These are phyloP conservation scores for Glarea lozoyensis DNA, from an alignment of 495 filamentous ascomycete genomes.

Conservation along the genomic window DNA sequence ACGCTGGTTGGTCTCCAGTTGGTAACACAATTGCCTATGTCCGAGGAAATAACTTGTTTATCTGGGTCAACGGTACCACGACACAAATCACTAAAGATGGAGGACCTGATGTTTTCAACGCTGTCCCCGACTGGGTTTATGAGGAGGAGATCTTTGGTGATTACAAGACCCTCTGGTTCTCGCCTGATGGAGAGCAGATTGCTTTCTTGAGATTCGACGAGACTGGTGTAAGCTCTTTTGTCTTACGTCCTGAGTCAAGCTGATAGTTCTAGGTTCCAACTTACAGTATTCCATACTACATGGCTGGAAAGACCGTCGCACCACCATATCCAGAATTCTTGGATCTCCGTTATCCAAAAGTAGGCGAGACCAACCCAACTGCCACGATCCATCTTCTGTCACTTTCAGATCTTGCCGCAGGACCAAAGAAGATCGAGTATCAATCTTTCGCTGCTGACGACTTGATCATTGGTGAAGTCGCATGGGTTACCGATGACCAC, in stretches of 20 bases:
- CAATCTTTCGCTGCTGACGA: constrained; percentile 38
- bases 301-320: constrained; percentile 34
- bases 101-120: constrained; percentile 46
- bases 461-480: constrained; percentile 45
- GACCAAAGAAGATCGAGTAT: constrained; percentile 26
- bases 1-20: constrained; percentile 38
- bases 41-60: constrained; percentile 44
- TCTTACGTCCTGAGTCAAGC: neutral
- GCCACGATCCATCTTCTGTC: constrained; percentile 39
- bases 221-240: constrained; percentile 33
- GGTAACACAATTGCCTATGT: constrained; percentile 46
- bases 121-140: constrained; percentile 54
- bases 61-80: constrained; percentile 36
- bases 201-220: constrained; percentile 51
- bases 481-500: constrained; percentile 45
- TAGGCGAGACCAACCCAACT: constrained; percentile 47
- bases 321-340: constrained; percentile 43
- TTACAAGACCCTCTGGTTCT: constrained; percentile 45
- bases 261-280: constrained; percentile 26
- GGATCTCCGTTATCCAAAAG: constrained; percentile 47
- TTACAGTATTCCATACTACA: constrained; percentile 49
- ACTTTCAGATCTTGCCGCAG: constrained; percentile 24
- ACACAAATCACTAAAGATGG: constrained; percentile 46
- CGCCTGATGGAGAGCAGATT: constrained; percentile 45
- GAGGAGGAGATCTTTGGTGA: constrained; percentile 50